Evolutionary conservation across 495 filamentous ascomycete species (phyloP).

Genomic region (Neurospora sublineolata): DNA sequence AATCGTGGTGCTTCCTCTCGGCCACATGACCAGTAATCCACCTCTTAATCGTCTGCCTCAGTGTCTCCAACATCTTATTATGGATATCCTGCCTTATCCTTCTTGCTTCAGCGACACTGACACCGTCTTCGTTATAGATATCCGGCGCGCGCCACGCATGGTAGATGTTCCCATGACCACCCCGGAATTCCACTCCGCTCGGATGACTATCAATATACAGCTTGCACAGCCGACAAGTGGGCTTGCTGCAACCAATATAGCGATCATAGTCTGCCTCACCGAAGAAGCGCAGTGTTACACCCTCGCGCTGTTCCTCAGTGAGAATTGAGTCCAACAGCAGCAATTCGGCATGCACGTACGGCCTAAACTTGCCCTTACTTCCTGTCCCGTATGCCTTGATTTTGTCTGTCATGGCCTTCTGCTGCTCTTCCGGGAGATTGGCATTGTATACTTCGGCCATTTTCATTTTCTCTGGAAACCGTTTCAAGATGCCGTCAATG

Average conservation of each 20-base stretch:
- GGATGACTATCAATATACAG: slow-evolving; percentile 21
- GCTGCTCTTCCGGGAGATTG: background rate
- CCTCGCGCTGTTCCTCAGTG: background rate
- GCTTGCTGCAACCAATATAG: slow-evolving; percentile 31
- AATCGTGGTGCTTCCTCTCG: slow-evolving; percentile 5
- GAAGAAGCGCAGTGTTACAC: slow-evolving; percentile 16
- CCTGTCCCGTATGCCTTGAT: background rate
- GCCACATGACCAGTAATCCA: background rate
- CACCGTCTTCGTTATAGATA: slow-evolving; percentile 1
- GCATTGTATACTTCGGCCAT: background rate
- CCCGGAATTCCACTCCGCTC: slow-evolving; percentile 13
- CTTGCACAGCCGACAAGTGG: slow-evolving; percentile 26
- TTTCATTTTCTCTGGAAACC: background rate
- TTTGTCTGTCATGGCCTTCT: background rate
- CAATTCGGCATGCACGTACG: slow-evolving; percentile 28
- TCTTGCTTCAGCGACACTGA: background rate
- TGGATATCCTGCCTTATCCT: background rate
- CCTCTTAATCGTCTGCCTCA: slow-evolving; percentile 5
- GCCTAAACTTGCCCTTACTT: slow-evolving; percentile 2
- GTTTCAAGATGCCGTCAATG: slow-evolving; percentile 4
- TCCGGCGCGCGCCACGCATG: slow-evolving; percentile 23
- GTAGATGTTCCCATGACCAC: slow-evolving; percentile 24
- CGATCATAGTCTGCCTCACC: slow-evolving; percentile 12
- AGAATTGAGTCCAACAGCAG: slow-evolving; percentile 20
- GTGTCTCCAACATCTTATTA: slow-evolving; percentile 5